Conservation (phyloP, 805 yeast genomes). For the Candida maesae region DNA sequence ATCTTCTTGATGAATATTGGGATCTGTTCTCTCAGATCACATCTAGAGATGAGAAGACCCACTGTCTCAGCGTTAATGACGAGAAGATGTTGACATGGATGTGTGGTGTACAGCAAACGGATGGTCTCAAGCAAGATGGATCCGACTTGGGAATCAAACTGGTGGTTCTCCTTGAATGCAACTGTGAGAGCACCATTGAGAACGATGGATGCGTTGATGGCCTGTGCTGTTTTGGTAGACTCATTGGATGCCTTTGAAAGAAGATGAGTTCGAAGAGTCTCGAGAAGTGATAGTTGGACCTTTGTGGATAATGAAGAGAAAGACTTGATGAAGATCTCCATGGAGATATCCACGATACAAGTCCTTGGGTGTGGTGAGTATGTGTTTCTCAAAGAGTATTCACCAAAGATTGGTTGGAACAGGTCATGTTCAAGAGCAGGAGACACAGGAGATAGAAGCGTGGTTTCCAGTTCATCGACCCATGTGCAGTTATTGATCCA, state of each 20-base stretch:
- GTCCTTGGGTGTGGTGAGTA: conserved; percentile 44
- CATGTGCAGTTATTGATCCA: conserved; percentile 32
- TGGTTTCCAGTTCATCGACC: conserved; percentile 33
- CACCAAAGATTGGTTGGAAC: conserved; percentile 26
- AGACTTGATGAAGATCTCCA: conserved; percentile 67
- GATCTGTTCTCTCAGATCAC: conserved; percentile 40
- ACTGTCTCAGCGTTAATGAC: conserved; percentile 51
- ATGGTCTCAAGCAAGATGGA: conserved; percentile 48
- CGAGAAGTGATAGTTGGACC: conserved; percentile 85
- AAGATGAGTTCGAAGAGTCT: conserved; percentile 60
- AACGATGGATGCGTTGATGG: conserved; percentile 61
- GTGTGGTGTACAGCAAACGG: conserved; percentile 26
- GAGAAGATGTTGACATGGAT: conserved; percentile 32
- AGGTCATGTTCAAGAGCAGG: conserved; percentile 41
- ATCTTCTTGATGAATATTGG: conserved; percentile 60
- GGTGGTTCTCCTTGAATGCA: conserved; percentile 18
- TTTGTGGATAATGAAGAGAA: conserved; percentile 71
- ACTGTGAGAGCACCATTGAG: conserved; percentile 46
- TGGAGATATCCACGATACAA: conserved; percentile 67
- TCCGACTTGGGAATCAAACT: conserved; percentile 37
- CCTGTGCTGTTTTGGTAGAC: conserved; percentile 43
- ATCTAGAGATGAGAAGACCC: conserved; percentile 45
- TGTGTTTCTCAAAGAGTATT: conserved; percentile 32
- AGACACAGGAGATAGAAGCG: conserved; percentile 35
- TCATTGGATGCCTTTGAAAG: conserved; percentile 36